Evolutionary conservation across 177 flowering plant genomes (phyloP), one percentile per base, ranked within the genome.

Genomic region (Tripterygium wilfordii): DNA sequence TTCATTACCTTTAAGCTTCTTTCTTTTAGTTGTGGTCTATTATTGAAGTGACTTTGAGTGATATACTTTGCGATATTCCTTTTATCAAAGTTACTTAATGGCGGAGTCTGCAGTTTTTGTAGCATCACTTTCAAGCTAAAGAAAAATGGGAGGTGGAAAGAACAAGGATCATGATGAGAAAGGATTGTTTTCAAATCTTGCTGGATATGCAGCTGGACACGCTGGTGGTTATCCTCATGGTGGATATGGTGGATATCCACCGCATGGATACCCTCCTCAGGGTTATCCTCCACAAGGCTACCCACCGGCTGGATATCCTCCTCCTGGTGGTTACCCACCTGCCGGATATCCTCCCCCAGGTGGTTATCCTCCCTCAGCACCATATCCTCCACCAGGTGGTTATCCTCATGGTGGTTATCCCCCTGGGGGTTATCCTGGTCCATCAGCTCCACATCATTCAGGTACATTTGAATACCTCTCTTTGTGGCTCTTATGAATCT

Each of bases 401-500:
- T 56, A 63, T 19, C 58, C 63, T 1, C n/a, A n/a, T n/a, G 58
- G 38, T 15, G 71, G 51, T 27, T 64, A 71, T 59, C 75, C 79
- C 1, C 79, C 80, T 10, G 67, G 65, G 15, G 79, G 76, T 28
- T 77, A 81, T 21, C 44, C 25, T 20, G 45, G 45, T 17, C 20
- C 45, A 14, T 42, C 45, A 10, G 28, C 45, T 23, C n/a, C 43
- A 3, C 29, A 23, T 40, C 44, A 40, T 42, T 23, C 45, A 42
- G 45, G 45, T 25, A 23, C 6, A 5, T 42, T 42, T 23, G 45
- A 23, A n/a, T n/a, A n/a, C n/a, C n/a, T n/a, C n/a, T n/a, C n/a
- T n/a, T n/a, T n/a, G n/a, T n/a, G n/a, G n/a, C n/a, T n/a, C n/a
- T n/a, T n/a, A n/a, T n/a, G n/a, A n/a, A n/a, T n/a, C n/a, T n/a